Evolutionary conservation across 495 filamentous ascomycete species (phyloP).

Genomic region (Podospora pseudopauciseta): DNA sequence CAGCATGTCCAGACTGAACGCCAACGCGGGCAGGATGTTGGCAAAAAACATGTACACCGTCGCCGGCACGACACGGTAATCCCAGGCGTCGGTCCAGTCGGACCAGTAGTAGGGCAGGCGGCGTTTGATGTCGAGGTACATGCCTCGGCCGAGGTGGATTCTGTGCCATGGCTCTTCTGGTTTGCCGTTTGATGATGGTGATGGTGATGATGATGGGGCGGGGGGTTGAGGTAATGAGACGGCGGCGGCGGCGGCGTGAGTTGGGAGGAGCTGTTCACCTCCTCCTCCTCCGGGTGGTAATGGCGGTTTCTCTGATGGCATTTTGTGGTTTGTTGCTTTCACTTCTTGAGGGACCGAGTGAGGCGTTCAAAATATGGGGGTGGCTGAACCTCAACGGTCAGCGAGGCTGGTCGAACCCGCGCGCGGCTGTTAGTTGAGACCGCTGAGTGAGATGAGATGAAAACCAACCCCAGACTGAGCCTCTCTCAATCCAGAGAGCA

Average conservation of each 20-base stretch:
- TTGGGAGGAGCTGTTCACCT: not conserved
- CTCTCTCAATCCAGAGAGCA: not conserved
- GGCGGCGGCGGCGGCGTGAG: slow-evolving; percentile 10
- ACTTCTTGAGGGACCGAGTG: not conserved
- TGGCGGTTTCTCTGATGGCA: not conserved
- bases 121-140: slow-evolving; percentile 69
- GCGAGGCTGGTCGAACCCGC: too few relatives aligned
- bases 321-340: not conserved
- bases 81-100: slow-evolving; percentile 81
- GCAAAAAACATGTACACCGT: slow-evolving; percentile 91
- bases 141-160: slow-evolving; percentile 59
- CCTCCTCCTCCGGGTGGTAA: not conserved
- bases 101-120: slow-evolving; percentile 70
- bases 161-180: slow-evolving; percentile 53
- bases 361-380: not conserved
- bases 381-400: not conserved
- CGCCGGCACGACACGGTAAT: slow-evolving; percentile 76
- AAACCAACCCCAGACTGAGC: not conserved
- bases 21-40: slow-evolving; percentile 77
- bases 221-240: slow-evolving; percentile 16
- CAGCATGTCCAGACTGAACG: slow-evolving; percentile 83
- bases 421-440: not conserved
- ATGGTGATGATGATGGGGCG: slow-evolving; percentile 19
- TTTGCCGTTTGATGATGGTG: not conserved
- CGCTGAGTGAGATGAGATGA: not conserved